Evolutionary conservation across 345 rosid genomes (phyloP).

Genomic region (Nasturtium officinale): DNA sequence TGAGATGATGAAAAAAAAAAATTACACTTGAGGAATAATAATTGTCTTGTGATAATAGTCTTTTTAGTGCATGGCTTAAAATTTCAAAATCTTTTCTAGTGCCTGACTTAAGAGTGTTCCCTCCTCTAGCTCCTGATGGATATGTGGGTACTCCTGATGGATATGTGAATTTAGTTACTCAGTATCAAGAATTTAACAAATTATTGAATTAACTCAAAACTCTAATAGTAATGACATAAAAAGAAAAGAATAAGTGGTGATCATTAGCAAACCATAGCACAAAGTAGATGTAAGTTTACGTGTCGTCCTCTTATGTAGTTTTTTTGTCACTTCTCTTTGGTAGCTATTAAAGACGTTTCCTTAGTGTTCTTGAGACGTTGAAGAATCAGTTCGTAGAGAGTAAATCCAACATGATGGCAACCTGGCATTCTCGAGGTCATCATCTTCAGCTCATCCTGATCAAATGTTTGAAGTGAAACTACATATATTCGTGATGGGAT

Average conservation of each 20-base stretch:
- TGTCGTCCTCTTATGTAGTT: neutral
- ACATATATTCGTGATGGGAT: neutral
- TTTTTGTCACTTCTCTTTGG: no score
- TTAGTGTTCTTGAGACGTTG: constrained; percentile 46
- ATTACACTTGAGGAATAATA: no score
- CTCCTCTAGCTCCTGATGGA: no score
- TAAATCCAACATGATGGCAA: constrained; percentile 90
- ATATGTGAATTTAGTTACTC: no score
- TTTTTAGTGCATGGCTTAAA: no score
- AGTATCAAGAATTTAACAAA: no score
- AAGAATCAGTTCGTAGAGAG: constrained; percentile 72
- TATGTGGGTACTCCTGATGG: no score
- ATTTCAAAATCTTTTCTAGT: no score
- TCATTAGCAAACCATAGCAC: neutral
- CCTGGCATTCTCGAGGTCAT: constrained; percentile 86
- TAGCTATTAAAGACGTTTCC: neutral
- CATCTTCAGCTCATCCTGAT: constrained; percentile 66
- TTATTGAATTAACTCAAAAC: neutral
- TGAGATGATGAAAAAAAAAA: no score
- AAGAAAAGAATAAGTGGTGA: neutral
- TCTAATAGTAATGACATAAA: neutral
- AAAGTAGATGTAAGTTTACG: neutral
- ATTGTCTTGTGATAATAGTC: no score
- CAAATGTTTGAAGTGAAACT: neutral
- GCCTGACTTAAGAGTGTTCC: no score